These are phyloP conservation scores for Penicillium lagena DNA, from an alignment of 495 filamentous ascomycete genomes.

Conservation along the genomic window DNA sequence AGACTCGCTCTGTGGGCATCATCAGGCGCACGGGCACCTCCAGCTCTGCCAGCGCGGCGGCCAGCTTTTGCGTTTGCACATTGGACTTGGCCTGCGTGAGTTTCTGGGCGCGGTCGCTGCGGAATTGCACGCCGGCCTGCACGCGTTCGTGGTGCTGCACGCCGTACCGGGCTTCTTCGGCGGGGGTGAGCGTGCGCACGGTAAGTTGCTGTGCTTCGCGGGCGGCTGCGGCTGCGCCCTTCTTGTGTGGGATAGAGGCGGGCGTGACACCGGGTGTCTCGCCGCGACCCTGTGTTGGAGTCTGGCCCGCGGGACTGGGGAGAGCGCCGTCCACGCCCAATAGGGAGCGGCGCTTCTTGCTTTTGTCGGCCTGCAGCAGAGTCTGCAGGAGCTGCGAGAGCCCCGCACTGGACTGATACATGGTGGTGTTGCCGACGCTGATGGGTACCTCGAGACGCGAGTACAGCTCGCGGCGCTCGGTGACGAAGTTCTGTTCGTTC, in stretches of 20 bases:
- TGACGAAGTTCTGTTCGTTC: slow-evolving; percentile 72
- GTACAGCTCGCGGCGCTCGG: slow-evolving; percentile 87
- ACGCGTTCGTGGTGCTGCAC: slow-evolving; percentile 83
- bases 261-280: slow-evolving; percentile 32
- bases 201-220: slow-evolving; percentile 38
- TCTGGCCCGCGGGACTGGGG: slow-evolving; percentile 43
- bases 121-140: slow-evolving; percentile 66
- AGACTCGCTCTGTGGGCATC: slow-evolving; percentile 81
- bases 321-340: slow-evolving; percentile 49
- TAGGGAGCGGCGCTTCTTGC: slow-evolving; percentile 69
- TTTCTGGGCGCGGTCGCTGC: slow-evolving; percentile 76
- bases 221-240: slow-evolving; percentile 33
- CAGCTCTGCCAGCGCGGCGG: slow-evolving; percentile 67
- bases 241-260: slow-evolving; percentile 44
- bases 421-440: slow-evolving; percentile 56
- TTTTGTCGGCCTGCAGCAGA: slow-evolving; percentile 72
- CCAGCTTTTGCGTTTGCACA: slow-evolving; percentile 75
- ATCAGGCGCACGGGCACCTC: slow-evolving; percentile 69
- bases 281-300: slow-evolving; percentile 36
- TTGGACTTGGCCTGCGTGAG: slow-evolving; percentile 76
- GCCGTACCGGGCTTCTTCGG: slow-evolving; percentile 73
- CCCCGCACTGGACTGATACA: slow-evolving; percentile 73
- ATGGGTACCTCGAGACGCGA: slow-evolving; percentile 73
- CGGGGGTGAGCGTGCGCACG: slow-evolving; percentile 61
- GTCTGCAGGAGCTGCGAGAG: slow-evolving; percentile 73